Evolutionary conservation across 345 rosid genomes (phyloP).

Genomic region (Geranium rotundifolium): DNA sequence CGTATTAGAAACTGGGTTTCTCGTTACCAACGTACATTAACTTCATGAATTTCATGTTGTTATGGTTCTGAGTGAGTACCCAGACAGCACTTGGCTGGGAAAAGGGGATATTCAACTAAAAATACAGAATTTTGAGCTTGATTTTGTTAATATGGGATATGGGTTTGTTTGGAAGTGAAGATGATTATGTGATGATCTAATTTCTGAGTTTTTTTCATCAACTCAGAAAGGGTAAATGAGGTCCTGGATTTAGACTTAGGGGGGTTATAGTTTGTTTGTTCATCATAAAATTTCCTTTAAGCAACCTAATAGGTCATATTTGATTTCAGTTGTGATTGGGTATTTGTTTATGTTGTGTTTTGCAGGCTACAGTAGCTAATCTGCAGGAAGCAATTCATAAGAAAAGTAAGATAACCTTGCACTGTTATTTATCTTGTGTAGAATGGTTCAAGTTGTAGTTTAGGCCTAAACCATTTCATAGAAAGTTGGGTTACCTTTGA

Average conservation of each 20-base stretch:
- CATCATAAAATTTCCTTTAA: not conserved
- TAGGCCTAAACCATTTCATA: no score
- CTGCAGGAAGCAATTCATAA: slow-evolving; percentile 82
- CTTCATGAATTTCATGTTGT: no score
- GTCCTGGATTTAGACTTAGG: no score
- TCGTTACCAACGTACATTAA: not conserved
- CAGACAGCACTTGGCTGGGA: not conserved
- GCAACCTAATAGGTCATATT: not conserved
- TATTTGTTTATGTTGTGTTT: slow-evolving; percentile 2
- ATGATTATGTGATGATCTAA: no score
- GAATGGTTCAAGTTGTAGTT: no score
- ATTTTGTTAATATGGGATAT: not conserved
- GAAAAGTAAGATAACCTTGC: slow-evolving; percentile 39
- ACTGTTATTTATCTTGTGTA: not conserved
- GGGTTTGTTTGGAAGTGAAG: not conserved
- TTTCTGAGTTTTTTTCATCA: no score
- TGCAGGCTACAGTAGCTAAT: slow-evolving; percentile 85
- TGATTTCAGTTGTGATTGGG: not conserved
- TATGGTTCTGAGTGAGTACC: not conserved
- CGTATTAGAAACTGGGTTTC: not conserved
- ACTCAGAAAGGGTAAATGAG: no score
- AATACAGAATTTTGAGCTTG: not conserved
- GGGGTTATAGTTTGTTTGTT: no score
- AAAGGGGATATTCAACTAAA: not conserved
- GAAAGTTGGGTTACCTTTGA: no score